Evolutionary conservation across 2,329 filamentous ascomycete species (phyloP).

Genomic region (Stemphylium beticola): DNA sequence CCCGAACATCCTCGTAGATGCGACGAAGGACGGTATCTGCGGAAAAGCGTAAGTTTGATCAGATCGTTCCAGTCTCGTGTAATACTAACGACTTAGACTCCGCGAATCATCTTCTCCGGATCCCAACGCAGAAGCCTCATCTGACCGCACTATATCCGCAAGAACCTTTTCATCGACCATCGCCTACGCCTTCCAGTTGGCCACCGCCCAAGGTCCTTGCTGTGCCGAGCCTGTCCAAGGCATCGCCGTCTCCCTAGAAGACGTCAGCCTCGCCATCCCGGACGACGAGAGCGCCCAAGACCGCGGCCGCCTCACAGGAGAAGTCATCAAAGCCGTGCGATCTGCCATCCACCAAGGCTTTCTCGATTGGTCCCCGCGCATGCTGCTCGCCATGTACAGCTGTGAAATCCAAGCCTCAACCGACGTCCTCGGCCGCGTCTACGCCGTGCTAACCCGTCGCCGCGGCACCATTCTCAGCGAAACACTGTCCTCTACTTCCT

Average conservation of each 20-base stretch:
- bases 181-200: constrained; percentile 90
- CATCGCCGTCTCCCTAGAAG: constrained; percentile 87
- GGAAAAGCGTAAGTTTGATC: constrained; percentile 68
- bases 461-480: constrained; percentile 89
- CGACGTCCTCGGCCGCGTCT: constrained; percentile 93
- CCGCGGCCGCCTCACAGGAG: constrained; percentile 82
- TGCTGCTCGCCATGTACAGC: constrained; percentile 96
- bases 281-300: constrained; percentile 63
- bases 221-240: constrained; percentile 95
- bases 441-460: constrained; percentile 95
- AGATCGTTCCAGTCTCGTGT: background rate
- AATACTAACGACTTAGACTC: constrained; percentile 30
- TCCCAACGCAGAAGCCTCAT: constrained; percentile 34
- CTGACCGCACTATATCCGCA: constrained; percentile 55
- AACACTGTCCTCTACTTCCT: constrained; percentile 90
- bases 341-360: constrained; percentile 84
- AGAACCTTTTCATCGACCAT: constrained; percentile 88
- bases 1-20: constrained; percentile 87
- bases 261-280: constrained; percentile 67
- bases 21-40: constrained; percentile 73
- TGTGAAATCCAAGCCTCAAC: constrained; percentile 97
- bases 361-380: constrained; percentile 93
- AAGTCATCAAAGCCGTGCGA: constrained; percentile 88
- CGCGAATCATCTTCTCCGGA: constrained; percentile 43
- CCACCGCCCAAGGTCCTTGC: constrained; percentile 84